Conservation (phyloP, 805 yeast genomes). For the Candida tammaniensis region DNA sequence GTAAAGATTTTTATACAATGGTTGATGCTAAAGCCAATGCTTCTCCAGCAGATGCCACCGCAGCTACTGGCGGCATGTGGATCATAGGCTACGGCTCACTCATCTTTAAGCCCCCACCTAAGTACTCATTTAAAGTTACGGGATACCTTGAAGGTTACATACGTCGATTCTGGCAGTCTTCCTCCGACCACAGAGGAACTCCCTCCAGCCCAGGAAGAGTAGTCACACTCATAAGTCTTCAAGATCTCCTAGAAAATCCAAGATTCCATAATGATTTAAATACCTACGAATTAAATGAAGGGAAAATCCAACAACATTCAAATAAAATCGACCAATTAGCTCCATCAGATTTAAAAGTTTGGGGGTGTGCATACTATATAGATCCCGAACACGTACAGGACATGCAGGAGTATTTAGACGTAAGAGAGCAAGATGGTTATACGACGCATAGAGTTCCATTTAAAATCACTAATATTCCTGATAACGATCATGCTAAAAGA, state of each 20-base stretch:
- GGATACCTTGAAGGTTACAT: conserved; percentile 76
- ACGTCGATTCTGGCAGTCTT: conserved; percentile 88
- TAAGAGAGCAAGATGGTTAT: conserved; percentile 89
- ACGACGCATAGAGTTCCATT: conserved; percentile 66
- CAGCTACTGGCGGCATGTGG: conserved; percentile 51
- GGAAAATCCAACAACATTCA: neutral
- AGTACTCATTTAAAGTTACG: conserved; percentile 55
- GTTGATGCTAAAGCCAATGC: no score
- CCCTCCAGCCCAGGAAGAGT: conserved; percentile 87
- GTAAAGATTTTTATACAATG: no score
- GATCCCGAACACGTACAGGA: conserved; percentile 58
- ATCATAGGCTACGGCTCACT: conserved; percentile 88
- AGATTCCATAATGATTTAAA: conserved; percentile 43
- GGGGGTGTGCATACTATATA: conserved; percentile 85
- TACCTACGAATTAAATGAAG: conserved; percentile 24
- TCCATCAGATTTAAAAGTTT: conserved; percentile 49
- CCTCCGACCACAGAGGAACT: conserved; percentile 88
- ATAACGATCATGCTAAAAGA: conserved; percentile 3
- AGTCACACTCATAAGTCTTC: conserved; percentile 69
- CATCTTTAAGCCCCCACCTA: conserved; percentile 87
- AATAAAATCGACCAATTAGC: conserved; percentile 21
- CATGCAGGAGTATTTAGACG: conserved; percentile 69
- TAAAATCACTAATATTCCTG: conserved; percentile 38
- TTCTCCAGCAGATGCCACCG: no score
- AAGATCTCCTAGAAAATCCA: conserved; percentile 44